Evolutionary conservation across 768 basidiomycete species (phyloP), one percentile per base, ranked within the genome.

Genomic region (Clitopilus passeckerianus): DNA sequence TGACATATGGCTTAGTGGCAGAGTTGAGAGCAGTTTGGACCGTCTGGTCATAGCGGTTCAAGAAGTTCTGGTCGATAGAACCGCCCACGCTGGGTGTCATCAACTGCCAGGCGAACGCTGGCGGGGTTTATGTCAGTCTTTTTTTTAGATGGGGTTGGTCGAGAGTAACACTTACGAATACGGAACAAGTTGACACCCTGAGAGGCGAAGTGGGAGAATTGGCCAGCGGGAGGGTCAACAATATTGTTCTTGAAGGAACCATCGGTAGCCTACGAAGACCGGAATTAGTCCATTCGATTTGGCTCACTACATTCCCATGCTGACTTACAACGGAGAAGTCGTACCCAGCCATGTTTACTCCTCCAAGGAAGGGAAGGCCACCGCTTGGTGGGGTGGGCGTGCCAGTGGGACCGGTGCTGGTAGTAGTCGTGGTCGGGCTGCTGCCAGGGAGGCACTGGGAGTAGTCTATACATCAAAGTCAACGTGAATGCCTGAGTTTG

Each of bases 181-280:
- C 80, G 77, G 73, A 77, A 83, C 60, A 80, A 63, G 64, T 81
- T 82, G 14, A 74, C 80, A 43, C 82, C 82, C 64, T 82, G 71
- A 8, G 61, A 63, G 18, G 76, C 72, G 63, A 84, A 83, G 66
- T 84, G 81, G 15, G 70, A 57, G 71, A 75, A 81, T 58, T 84
- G 81, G 30, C 69, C 63, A 1, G 71, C 63, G 6, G 79, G 81
- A 20, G 80, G 80, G 53, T 66, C 60, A 12, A 68, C 67, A 1
- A 70, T 69, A 56, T 64, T 61, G n/a, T 75, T 75, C 12, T 61
- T 77, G 69, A 80, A 80, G 54, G 77, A 79, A 5, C 79, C 79
- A 59, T 81, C 71, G 0, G 79, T 80, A 7, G 67, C 65, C 74
- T 77, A 33, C 1, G 8, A 30, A 30, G 7, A 30, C 4, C 56